Base-by-base conservation (phyloP, 2,329 filamentous ascomycete genomes). In the Aureobasidium subglaciale region DNA sequence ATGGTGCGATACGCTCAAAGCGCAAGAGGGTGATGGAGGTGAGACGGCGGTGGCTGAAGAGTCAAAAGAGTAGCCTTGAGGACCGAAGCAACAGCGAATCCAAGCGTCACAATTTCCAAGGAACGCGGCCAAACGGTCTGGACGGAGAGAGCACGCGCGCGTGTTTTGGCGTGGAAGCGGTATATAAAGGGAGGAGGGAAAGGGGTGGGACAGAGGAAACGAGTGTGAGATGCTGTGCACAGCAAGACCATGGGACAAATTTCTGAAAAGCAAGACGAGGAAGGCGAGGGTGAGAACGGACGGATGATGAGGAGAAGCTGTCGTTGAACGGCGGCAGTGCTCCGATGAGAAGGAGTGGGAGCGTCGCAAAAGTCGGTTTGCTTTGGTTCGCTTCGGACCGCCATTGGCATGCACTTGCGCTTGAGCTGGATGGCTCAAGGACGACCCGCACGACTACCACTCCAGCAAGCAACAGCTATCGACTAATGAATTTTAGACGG, bases 1-100 rank as follows among this genome's bases (percentile, higher is more conserved):
- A 79, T 79, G 61, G 53, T 63, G 58, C 49, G 35, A 40, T 57
- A 56, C 38, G 48, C 46, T 46, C 46, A 54, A 40, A 37, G 56
- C 48, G 48, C 41, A 41, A 20, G 40, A 40, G 29, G 1, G 22
- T 24, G 13, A 24, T 32, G 25, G 46, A 29, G 15, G 38, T n/a
- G 55, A 37, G 46, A 52, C 15, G 55, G 37, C 40, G 40, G 52
- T 38, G 46, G 46, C 46, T 37, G 32, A 52, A 16, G 38, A 46
- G n/a, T n/a, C 25, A 29, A 37, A n/a, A 50, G 30, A 34, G 37
- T 40, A 9, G 43, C 24, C 25, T 49, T 29, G 37, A 48, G 30
- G 32, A 15, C 42, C 34, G 45, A 41, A 38, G 40, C 18, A 43
- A 38, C 27, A 43, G 45, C 43, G 55, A 56, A 56, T 48, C 54